Percentiles rank a stretch among this genome's conserved stretches.
These are phyloP conservation scores for Nitzschia sp. DNA, from an alignment of 108 stramenopile genomes.

Conservation along the genomic window DNA sequence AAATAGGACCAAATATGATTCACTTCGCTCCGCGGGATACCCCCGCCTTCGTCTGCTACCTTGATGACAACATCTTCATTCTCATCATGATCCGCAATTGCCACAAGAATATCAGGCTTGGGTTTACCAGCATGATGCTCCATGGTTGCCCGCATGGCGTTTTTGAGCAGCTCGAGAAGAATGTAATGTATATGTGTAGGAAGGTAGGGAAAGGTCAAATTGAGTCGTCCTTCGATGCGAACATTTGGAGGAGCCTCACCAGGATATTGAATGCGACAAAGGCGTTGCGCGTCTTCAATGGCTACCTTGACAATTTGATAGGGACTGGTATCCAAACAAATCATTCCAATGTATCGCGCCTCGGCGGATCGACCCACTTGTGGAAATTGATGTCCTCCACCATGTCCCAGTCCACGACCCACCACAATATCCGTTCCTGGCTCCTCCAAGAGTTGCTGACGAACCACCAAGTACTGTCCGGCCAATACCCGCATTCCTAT, in stretches of 20 bases:
- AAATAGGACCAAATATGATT: slow-evolving; percentile 75
- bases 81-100: slow-evolving; percentile 84
- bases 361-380: not conserved
- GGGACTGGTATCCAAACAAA: slow-evolving; percentile 53
- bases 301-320: slow-evolving; percentile 65
- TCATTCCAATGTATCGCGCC: slow-evolving; percentile 61
- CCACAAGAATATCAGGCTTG: slow-evolving; percentile 51
- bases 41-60: slow-evolving; percentile 90
- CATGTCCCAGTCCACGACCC: not conserved
- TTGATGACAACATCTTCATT: slow-evolving; percentile 82
- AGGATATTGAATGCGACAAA: slow-evolving; percentile 66
- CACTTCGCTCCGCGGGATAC: slow-evolving; percentile 79
- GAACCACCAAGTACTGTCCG: slow-evolving; percentile 73
- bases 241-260: slow-evolving; percentile 82
- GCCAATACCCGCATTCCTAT: slow-evolving; percentile 90
- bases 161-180: slow-evolving; percentile 89
- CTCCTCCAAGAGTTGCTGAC: slow-evolving; percentile 36
- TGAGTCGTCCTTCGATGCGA: slow-evolving; percentile 61
- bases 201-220: slow-evolving; percentile 81
- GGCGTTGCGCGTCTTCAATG: slow-evolving; percentile 70
- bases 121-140: slow-evolving; percentile 57
- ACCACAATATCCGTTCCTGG: not conserved
- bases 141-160: slow-evolving; percentile 86
- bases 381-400: not conserved
- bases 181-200: slow-evolving; percentile 81